Base-by-base conservation (phyloP, 768 basidiomycete species). In the Lactarius vividus region DNA sequence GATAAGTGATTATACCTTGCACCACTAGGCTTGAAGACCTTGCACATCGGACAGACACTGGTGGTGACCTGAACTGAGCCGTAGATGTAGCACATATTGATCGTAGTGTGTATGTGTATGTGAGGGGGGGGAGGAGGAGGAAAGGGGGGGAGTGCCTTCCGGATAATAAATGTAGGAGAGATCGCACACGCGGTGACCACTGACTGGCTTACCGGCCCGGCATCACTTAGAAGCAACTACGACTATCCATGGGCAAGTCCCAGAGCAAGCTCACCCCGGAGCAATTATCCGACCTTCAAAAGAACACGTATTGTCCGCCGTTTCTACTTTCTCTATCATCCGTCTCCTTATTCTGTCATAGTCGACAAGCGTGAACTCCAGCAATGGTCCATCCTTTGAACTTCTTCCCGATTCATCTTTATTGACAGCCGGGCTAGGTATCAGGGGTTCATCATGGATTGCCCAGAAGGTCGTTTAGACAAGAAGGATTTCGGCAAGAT, bases 371-470 rank as follows among this genome's bases (percentile, higher is more conserved):
- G 92, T 75, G 94, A 97, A 77, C 88, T 96, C 53, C 94, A 97
- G 78, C 94, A 94, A 82, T 96, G 95, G 94, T 92, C 62, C 52
- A 61, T 72, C 37, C 46, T 29, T 28, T 52, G 23, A 49, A 13
- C 63, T 26, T 61, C 42, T 62, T 53, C 56, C 56, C 44, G 61
- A 23, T 66, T 37, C 69, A 66, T 26, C 64, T 63, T 65, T 59
- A 62, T 16, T 60, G 33, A 59, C 33, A 9, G 4, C 54, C 28
- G 44, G 20, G 28, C 39, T 77, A 96, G 93, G 96, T 96, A 98
- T 85, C 98, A 98, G 79, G 97, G 97, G 55, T 99, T 98, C 81
- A 86, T 96, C 74, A 97, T 95, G 78, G 97, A 99, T 78, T 99
- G 97, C 75, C 97, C 97, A 1, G 91, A 94, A 4, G 97, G 97